Evolutionary conservation across 2,329 filamentous ascomycete genomes (phyloP).

Genomic region (Pezicula radicicola): DNA sequence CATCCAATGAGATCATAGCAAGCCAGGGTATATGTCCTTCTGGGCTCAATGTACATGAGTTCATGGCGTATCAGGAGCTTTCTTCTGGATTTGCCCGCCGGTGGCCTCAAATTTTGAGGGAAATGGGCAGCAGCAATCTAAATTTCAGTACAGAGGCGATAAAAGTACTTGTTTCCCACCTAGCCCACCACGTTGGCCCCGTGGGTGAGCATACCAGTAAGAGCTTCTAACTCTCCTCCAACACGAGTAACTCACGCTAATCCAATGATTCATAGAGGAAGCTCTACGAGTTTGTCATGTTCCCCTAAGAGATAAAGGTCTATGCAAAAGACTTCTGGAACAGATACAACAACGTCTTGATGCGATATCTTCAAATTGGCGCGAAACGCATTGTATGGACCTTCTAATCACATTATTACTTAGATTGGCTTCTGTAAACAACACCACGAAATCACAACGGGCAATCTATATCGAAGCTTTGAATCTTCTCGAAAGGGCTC

Average conservation of each 20-base stretch:
- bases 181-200: too few species aligned
- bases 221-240: too few species aligned
- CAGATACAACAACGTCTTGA: conserved; percentile 43
- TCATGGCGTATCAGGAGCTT: conserved; percentile 40
- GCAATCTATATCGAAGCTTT: conserved; percentile 4
- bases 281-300: conserved; percentile 43
- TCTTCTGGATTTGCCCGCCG: conserved; percentile 37
- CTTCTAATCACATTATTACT: conserved; percentile 49
- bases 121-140: conserved; percentile 49
- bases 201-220: too few species aligned
- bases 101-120: conserved; percentile 45
- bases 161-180: conserved; percentile 37
- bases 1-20: conserved; percentile 39
- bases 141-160: conserved; percentile 57
- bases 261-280: too few species aligned
- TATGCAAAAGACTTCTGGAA: conserved; percentile 44
- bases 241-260: too few species aligned
- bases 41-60: conserved; percentile 43
- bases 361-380: conserved; percentile 51
- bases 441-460: not conserved
- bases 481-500: conserved; percentile 36
- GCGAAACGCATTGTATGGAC: conserved; percentile 56
- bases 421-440: conserved; percentile 31
- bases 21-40: conserved; percentile 41
- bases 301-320: conserved; percentile 43